These are phyloP conservation scores for Nicotiana undulata DNA, from an alignment of 257 asterid species.

Conservation along the genomic window DNA sequence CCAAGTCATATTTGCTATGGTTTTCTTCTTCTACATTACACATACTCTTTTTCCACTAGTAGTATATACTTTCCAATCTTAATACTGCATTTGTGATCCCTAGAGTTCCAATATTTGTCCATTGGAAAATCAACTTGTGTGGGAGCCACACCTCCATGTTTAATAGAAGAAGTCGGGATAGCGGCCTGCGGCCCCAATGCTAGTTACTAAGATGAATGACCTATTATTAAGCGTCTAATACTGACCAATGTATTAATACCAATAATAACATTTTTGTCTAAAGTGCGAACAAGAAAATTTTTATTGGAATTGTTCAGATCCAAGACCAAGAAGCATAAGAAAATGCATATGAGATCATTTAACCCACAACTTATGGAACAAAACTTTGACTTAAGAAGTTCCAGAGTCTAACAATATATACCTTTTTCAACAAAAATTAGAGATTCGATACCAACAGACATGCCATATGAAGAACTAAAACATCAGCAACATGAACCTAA, in stretches of 20 bases:
- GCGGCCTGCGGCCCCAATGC: constrained; percentile 89
- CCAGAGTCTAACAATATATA: neutral
- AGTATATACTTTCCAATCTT: no score
- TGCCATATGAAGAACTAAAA: constrained; percentile 31
- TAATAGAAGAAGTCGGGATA: constrained; percentile 57
- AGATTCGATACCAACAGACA: neutral
- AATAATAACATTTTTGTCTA: no score
- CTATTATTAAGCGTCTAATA: neutral
- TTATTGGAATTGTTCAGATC: no score
- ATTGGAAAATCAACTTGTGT: constrained; percentile 46
- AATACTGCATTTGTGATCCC: no score
- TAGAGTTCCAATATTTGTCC: neutral
- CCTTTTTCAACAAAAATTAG: neutral
- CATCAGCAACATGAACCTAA: neutral
- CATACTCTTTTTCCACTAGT: no score
- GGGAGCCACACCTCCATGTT: constrained; percentile 67
- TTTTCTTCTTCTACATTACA: no score
- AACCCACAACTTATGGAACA: neutral
- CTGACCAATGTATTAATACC: neutral
- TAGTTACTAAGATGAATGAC: neutral
- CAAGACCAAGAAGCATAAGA: neutral
- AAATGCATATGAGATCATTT: neutral
- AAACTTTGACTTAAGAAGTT: neutral
- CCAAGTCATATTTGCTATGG: neutral
- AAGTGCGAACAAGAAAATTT: no score